Evolutionary conservation across 768 basidiomycete genomes (phyloP).

Genomic region (Lactifluus volemus): DNA sequence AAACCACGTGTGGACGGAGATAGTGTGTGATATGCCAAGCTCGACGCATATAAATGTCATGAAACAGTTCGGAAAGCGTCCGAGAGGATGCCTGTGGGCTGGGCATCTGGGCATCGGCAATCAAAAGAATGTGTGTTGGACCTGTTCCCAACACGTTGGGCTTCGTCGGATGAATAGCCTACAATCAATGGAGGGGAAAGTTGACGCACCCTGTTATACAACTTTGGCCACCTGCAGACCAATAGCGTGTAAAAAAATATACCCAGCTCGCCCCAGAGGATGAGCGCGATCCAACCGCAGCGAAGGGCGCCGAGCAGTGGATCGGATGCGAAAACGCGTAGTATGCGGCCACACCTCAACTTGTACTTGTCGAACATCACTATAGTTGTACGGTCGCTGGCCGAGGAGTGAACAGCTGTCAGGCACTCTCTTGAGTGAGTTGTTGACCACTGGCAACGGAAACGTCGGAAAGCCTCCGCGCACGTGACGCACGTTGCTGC

Average conservation of each 20-base stretch:
- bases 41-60: conserved; percentile 77
- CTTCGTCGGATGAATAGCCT: background rate
- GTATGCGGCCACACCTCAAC: background rate
- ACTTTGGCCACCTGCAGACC: conserved; percentile 50
- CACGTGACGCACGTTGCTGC: too few species aligned
- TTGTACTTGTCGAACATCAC: background rate
- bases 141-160: background rate
- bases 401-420: too few species aligned
- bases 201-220: background rate
- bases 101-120: conserved; percentile 78
- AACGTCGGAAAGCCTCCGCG: too few species aligned
- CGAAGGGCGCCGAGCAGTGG: conserved; percentile 29
- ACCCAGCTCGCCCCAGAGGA: conserved; percentile 65
- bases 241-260: conserved; percentile 41
- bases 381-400: background rate
- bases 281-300: conserved; percentile 48
- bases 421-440: too few species aligned
- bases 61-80: conserved; percentile 53
- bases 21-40: conserved; percentile 63
- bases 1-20: conserved; percentile 56
- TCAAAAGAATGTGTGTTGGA: conserved; percentile 54
- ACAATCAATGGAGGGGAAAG: background rate
- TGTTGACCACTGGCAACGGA: too few species aligned
- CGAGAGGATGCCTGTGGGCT: conserved; percentile 62
- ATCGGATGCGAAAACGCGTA: conserved; percentile 2